phyloP scores from a whole-genome alignment of 2,329 filamentous ascomycete species.

The Diaporthe helianthi region DNA sequence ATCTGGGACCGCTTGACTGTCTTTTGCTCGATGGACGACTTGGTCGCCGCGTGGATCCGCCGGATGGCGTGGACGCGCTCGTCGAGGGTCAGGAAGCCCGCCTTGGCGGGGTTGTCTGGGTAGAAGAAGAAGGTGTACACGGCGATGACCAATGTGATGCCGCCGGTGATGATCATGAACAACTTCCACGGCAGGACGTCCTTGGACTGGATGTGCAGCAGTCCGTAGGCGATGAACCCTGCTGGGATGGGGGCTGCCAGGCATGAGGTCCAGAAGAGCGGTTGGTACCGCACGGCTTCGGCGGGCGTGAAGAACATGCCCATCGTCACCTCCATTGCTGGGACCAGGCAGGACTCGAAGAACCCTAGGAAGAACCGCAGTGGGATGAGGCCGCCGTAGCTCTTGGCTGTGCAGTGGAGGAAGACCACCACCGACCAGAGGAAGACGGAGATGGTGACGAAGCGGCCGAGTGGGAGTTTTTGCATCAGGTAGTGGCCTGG shows the following conservation, averaged over 20 bases:
- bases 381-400: constrained; percentile 46
- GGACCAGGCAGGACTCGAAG: constrained; percentile 47
- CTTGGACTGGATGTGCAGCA: constrained; percentile 45
- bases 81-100: constrained; percentile 36
- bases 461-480: constrained; percentile 46
- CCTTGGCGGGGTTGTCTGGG: constrained; percentile 36
- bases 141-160: constrained; percentile 44
- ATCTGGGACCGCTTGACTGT: constrained; percentile 43
- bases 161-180: constrained; percentile 49
- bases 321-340: constrained; percentile 50
- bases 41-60: constrained; percentile 43
- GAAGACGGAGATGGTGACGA: constrained; percentile 44
- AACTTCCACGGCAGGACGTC: constrained; percentile 47
- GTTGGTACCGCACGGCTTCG: constrained; percentile 45
- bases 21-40: constrained; percentile 48
- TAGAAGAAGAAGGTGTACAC: constrained; percentile 46
- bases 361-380: constrained; percentile 47
- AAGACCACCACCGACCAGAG: constrained; percentile 47
- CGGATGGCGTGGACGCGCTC: constrained; percentile 38
- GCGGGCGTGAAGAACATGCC: constrained; percentile 48
- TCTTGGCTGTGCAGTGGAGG: constrained; percentile 46
- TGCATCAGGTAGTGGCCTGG: constrained; percentile 52
- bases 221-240: constrained; percentile 50
- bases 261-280: constrained; percentile 45
- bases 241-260: constrained; percentile 46